phyloP scores from a whole-genome alignment of 345 rosid species.

The Carallia pectinifolia region DNA sequence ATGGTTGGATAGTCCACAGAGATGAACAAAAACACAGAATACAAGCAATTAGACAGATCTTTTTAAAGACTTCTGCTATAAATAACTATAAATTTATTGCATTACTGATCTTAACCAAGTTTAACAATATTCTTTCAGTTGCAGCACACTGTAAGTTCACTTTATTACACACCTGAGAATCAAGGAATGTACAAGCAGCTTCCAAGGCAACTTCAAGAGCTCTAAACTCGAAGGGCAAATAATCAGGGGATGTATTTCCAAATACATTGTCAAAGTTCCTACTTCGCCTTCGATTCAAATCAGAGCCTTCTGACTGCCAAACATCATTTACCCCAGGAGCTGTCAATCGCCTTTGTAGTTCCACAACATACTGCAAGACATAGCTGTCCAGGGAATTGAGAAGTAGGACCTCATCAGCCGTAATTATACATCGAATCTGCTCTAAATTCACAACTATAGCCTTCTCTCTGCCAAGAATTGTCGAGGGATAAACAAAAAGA shows the following conservation, averaged over 20 bases:
- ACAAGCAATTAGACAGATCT: background rate
- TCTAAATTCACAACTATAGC: constrained; percentile 92
- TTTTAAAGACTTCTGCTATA: background rate
- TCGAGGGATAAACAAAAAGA: constrained; percentile 90
- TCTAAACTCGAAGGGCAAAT: constrained; percentile 95
- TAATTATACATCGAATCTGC: constrained; percentile 94
- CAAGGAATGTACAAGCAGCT: constrained; percentile 97
- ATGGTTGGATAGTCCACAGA: background rate
- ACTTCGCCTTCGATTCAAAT: constrained; percentile 52
- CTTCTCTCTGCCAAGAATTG: constrained; percentile 97
- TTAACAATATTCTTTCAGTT: background rate
- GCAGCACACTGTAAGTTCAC: constrained; percentile 12
- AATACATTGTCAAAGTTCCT: constrained; percentile 68
- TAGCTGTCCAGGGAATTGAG: constrained; percentile 97
- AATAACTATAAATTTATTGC: background rate
- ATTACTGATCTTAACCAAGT: background rate
- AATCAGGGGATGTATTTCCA: constrained; percentile 78
- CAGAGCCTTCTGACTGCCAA: constrained; percentile 71
- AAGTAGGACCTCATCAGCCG: constrained; percentile 93
- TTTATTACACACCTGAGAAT: constrained; percentile 76
- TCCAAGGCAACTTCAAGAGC: constrained; percentile 96
- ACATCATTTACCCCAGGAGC: constrained; percentile 55
- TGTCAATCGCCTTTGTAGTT: constrained; percentile 81
- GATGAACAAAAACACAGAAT: background rate
- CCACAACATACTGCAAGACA: constrained; percentile 93